Evolutionary conservation across 1,139 yeast genomes (phyloP), one percentile per base, ranked within the genome.

Genomic region (Candida tetrigidarum): DNA sequence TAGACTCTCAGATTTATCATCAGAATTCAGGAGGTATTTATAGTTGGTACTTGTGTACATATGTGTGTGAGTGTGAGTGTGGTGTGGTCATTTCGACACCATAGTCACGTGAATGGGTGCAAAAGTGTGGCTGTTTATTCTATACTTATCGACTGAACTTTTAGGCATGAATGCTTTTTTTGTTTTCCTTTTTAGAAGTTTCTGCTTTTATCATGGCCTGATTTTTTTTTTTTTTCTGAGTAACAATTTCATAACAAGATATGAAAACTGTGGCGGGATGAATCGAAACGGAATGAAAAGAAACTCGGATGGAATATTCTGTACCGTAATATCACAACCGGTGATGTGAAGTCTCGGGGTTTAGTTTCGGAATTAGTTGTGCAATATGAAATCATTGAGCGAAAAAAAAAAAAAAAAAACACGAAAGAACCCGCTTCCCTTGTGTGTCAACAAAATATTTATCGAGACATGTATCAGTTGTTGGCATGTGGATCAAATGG

Each of bases 401-500:
- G 19, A 16, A 10, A 18, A 16, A 30, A 11, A 14, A 11, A 23
- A 34, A 23, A 34, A 23, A 22, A 22, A 34, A 34, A 22, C 5
- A 20, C 7, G 3, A 18, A 18, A 30, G n/a, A 16, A 8, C 28
- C n/a, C 5, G 16, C 27, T 3, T n/a, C n/a, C n/a, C n/a, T n/a
- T n/a, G n/a, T n/a, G n/a, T n/a, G n/a, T n/a, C 32, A 22, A 3
- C 18, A 15, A 28, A 7, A 5, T 27, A 14, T 12, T 28, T 14
- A 10, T 6, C 14, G 6, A 28, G 12, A 20, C 18, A 49, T 74
- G 61, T 55, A 52, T 43, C 23, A 44, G 35, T 59, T 83, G 7
- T 68, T 70, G 30, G 69, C 80, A 1, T 83, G 95, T 62, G 98
- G 98, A 0, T 90, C 97, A 2, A 92, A 92, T 64, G 97, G 97